phyloP scores from a whole-genome alignment of 345 rosid genomes.

The Eucalyptus marginata region DNA sequence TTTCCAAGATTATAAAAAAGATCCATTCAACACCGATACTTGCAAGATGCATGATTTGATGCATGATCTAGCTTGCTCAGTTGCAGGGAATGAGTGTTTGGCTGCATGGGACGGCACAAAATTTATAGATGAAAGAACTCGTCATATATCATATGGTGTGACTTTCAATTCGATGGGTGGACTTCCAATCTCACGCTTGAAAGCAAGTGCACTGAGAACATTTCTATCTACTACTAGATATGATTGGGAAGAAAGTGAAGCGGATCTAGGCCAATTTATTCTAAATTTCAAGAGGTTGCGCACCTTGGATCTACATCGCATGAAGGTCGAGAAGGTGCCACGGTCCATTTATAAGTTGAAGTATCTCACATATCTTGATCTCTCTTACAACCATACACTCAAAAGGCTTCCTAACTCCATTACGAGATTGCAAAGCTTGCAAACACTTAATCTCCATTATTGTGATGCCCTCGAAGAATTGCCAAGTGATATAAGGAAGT shows the following conservation, averaged over 20 bases:
- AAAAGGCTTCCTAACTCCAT: neutral
- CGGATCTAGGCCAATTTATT: rapidly evolving
- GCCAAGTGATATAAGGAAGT: rapidly evolving
- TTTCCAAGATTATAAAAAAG: neutral
- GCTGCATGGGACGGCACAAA: rapidly evolving
- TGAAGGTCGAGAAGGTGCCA: neutral
- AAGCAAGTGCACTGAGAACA: no score
- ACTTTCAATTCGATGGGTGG: rapidly evolving
- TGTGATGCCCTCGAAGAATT: rapidly evolving
- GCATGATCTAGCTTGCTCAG: neutral
- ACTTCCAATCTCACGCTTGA: no score
- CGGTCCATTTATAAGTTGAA: rapidly evolving
- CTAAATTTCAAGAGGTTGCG: neutral
- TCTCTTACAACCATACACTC: rapidly evolving
- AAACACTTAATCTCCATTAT: rapidly evolving
- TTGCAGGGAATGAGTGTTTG: neutral
- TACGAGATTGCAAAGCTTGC: rapidly evolving
- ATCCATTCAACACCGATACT: rapidly evolving
- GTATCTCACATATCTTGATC: neutral
- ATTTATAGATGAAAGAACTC: no score
- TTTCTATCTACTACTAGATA: rapidly evolving
- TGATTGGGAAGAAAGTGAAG: no score
- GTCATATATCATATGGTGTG: rapidly evolving
- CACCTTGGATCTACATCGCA: rapidly evolving
- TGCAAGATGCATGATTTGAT: neutral